Evolutionary conservation across 2,329 filamentous ascomycete genomes (phyloP).

Genomic region (Hymenoscyphus repandus): DNA sequence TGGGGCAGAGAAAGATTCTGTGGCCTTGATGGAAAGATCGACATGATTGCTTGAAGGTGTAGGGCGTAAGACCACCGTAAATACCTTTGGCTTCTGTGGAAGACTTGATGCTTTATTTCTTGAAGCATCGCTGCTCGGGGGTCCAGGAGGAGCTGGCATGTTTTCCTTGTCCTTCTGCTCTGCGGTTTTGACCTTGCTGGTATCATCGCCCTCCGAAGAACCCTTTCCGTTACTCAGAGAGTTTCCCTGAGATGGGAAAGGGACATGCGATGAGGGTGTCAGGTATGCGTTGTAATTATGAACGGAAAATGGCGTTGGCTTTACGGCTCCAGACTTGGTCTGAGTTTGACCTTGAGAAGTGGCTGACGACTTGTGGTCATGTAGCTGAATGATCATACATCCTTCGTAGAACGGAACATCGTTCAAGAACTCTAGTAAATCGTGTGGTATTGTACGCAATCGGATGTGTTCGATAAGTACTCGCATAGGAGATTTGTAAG

Average conservation of each 20-base stretch:
- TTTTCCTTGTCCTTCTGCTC: conserved; percentile 54
- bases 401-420: conserved; percentile 86
- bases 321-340: conserved; percentile 51
- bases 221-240: conserved; percentile 29
- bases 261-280: conserved; percentile 80
- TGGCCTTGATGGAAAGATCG: conserved; percentile 72
- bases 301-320: conserved; percentile 70
- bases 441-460: conserved; percentile 76
- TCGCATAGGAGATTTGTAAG: conserved; percentile 89
- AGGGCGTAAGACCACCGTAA: conserved; percentile 78
- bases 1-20: conserved; percentile 51
- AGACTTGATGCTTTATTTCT: conserved; percentile 36
- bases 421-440: conserved; percentile 74
- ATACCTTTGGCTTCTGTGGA: conserved; percentile 57
- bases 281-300: conserved; percentile 89
- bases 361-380: conserved; percentile 71
- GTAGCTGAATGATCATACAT: conserved; percentile 89
- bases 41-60: conserved; percentile 70
- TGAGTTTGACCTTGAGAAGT: conserved; percentile 55
- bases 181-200: conserved; percentile 22
- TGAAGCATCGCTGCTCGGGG: conserved; percentile 35
- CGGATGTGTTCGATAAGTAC: conserved; percentile 71
- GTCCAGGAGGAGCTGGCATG: conserved; percentile 47
- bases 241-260: conserved; percentile 57
- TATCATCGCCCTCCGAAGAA: conserved; percentile 21